A percentile compares a stretch with the other conserved stretches of the same genome.
Evolutionary conservation across 768 basidiomycete species (phyloP).

Genomic region (Lyophyllum decastes): DNA sequence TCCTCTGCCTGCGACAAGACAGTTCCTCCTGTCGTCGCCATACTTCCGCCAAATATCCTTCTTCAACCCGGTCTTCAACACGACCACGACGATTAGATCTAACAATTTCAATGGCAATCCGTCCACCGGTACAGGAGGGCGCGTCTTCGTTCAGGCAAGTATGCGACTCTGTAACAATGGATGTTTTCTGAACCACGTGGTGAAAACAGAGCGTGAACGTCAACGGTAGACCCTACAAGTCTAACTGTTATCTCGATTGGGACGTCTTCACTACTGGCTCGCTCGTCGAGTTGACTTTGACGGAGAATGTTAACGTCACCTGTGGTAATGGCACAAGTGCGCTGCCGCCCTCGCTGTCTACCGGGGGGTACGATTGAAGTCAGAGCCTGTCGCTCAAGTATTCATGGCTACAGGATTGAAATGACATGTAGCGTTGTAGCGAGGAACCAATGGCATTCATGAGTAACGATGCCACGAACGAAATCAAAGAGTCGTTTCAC

Average conservation of each 20-base stretch:
- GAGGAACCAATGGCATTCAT: no score
- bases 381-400: no score
- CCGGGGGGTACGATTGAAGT: constrained; percentile 53
- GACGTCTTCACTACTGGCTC: constrained; percentile 58
- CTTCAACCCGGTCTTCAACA: constrained; percentile 58
- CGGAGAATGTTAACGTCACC: constrained; percentile 49
- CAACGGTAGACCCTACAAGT: constrained; percentile 57
- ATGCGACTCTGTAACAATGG: no score
- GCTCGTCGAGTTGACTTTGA: constrained; percentile 55
- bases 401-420: no score
- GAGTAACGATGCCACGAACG: no score
- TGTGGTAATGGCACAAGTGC: constrained; percentile 50
- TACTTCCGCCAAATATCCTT: constrained; percentile 64
- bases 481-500: no score
- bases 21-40: constrained; percentile 61
- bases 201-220: constrained; percentile 51
- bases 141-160: constrained; percentile 57
- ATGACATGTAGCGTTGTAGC: no score
- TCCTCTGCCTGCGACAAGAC: constrained; percentile 61
- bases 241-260: constrained; percentile 68
- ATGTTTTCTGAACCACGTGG: not conserved
- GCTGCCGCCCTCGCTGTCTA: constrained; percentile 63
- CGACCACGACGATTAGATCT: constrained; percentile 55
- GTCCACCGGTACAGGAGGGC: constrained; percentile 48
- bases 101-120: constrained; percentile 57